Conservation (phyloP, 306 rosid species). For the Cucurbita argyrosperma region DNA sequence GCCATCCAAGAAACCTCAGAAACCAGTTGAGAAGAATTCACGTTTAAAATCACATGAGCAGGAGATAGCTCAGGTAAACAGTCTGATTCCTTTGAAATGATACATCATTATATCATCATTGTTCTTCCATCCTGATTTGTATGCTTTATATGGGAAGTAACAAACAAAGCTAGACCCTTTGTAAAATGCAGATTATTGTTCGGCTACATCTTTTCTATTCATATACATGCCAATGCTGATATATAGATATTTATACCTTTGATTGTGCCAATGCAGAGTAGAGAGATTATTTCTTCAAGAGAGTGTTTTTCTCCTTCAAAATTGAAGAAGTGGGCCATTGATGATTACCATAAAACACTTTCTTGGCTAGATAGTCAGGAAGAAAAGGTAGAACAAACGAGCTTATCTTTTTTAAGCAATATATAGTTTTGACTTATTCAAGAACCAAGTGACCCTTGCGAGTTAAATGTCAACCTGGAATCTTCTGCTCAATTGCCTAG, state of each 20-base stretch:
- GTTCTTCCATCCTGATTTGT: not conserved
- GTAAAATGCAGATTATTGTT: not conserved
- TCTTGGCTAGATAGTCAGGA: conserved; percentile 92
- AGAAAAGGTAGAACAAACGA: conserved; percentile 46
- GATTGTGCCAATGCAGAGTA: conserved; percentile 17
- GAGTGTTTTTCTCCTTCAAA: conserved; percentile 41
- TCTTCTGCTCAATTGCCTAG: not conserved
- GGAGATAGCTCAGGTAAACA: conserved; percentile 32
- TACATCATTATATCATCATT: not conserved
- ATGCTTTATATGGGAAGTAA: not conserved
- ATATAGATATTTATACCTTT: not conserved
- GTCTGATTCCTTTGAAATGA: not conserved
- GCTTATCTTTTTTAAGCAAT: not conserved
- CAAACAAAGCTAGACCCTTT: not conserved
- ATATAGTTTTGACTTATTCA: not conserved
- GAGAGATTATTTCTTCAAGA: conserved; percentile 14
- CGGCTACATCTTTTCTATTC: not conserved
- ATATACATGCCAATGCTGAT: not conserved
- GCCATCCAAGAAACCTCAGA: conserved; percentile 21
- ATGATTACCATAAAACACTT: conserved; percentile 56
- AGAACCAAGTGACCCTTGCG: not conserved
- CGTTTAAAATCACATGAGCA: conserved; percentile 26
- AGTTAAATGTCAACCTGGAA: not conserved
- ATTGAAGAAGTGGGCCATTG: conserved; percentile 66
- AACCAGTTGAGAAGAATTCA: conserved; percentile 24